Evolutionary conservation across 768 basidiomycete genomes (phyloP), one percentile per base, ranked within the genome.

Genomic region (Polyporus arcularius): DNA sequence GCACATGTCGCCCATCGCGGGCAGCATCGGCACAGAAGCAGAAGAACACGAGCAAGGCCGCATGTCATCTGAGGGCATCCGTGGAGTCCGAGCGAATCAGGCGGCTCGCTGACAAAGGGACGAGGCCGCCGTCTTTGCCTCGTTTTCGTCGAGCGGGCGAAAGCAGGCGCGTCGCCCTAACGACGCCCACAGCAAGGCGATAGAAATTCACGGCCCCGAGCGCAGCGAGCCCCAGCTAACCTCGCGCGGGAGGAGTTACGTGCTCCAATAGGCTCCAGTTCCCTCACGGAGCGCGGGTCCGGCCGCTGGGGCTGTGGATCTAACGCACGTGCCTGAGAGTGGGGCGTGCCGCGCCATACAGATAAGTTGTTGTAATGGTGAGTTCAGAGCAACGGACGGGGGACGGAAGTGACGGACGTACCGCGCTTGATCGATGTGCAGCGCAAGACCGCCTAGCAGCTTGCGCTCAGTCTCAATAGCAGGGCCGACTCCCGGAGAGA

Each of bases 51-150:
- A 46, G 50, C 60, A 46, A 45, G 60, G 42, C 42, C 46, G 31
- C 55, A 26, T 39, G 55, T 61, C 60, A 61, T 56, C 60, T 61
- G 60, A 61, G 60, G 6, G 42, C 35, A 35, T 38, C 11, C 41
- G 54, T 61, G 60, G 55, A 56, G 60, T 55, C 45, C 14, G 4
- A 52, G 49, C 60, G 50, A 32, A 55, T 60, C 53, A 26, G 35
- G 54, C 55, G 43, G 31, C 49, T 52, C 55, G 60, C 50, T 56
- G 54, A 56, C 49, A 18, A 26, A 31, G n/a, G 8, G 38, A 21
- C 40, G 15, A 28, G 26, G 30, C 41, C 14, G 48, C 26, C 40
- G 21, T 45, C 42, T 15, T 40, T 43, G 60, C 60, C 35, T 51
- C 54, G 43, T 55, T 53, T 38, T 55, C 21, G 53, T 48, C 59